Evolutionary conservation across 306 rosid genomes (phyloP).

Genomic region (Vicia faba): DNA sequence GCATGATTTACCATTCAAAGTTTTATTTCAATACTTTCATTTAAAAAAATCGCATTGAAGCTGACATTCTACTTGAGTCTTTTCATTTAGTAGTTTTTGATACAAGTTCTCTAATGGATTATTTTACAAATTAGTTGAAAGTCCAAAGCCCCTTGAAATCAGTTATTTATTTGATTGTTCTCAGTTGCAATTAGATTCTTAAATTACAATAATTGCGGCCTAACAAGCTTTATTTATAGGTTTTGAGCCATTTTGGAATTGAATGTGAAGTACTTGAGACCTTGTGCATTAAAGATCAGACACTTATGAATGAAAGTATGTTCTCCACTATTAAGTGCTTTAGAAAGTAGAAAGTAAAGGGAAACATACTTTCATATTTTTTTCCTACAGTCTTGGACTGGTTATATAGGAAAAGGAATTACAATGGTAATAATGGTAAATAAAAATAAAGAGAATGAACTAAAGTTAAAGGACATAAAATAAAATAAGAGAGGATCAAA

Average conservation of each 20-base stretch:
- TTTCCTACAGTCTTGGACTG: neutral
- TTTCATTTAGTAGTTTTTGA: slow-evolving; percentile 5
- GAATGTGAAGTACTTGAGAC: slow-evolving; percentile 83
- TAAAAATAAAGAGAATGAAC: neutral
- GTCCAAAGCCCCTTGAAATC: neutral
- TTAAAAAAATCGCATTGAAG: too few species aligned
- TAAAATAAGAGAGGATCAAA: neutral
- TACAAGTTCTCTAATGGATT: neutral
- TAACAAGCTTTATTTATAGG: slow-evolving; percentile 49
- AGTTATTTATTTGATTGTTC: slow-evolving; percentile 28
- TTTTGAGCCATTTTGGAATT: slow-evolving; percentile 69
- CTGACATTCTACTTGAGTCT: too few species aligned
- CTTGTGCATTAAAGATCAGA: slow-evolving; percentile 71
- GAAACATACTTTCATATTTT: neutral
- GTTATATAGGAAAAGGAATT: neutral
- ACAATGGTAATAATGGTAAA: neutral
- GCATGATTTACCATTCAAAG: too few species aligned
- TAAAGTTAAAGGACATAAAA: too few species aligned
- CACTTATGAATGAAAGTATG: slow-evolving; percentile 85
- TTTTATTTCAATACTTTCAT: too few species aligned
- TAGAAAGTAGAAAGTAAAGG: neutral
- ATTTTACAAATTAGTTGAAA: neutral
- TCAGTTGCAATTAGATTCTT: slow-evolving; percentile 15
- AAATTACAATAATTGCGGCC: slow-evolving; percentile 18
- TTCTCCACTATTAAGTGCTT: slow-evolving; percentile 25